Evolutionary conservation across 2,329 filamentous ascomycete species (phyloP).

Genomic region (Fusarium ambrosium): DNA sequence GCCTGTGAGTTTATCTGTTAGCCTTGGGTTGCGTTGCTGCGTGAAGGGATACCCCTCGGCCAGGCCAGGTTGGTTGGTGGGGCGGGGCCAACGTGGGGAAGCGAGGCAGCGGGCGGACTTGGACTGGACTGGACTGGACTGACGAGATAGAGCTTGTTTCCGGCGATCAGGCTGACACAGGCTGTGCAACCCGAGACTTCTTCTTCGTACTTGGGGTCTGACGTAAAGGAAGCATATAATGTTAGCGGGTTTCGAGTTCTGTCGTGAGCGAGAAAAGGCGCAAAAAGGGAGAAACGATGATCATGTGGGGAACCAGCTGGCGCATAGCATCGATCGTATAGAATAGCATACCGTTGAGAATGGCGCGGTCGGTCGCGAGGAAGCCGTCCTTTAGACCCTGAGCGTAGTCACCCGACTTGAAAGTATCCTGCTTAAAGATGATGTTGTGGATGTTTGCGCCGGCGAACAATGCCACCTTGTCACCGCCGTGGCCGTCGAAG

Average conservation of each 20-base stretch:
- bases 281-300: slow-evolving; percentile 2
- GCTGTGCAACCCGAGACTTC: slow-evolving; percentile 98
- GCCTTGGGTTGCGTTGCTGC: slow-evolving; percentile 17
- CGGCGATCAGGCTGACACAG: slow-evolving; percentile 88
- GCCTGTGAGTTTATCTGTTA: slow-evolving; percentile 69
- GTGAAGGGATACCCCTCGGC: slow-evolving; percentile 28
- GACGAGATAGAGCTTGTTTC: slow-evolving; percentile 95
- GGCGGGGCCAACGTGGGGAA: slow-evolving; percentile 30
- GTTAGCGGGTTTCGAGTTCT: slow-evolving; percentile 27
- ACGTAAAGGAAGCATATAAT: slow-evolving; percentile 15
- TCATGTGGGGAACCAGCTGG: slow-evolving; percentile 27
- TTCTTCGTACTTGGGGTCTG: slow-evolving; percentile 97
- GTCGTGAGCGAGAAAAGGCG: slow-evolving; percentile 1
- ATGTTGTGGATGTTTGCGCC: slow-evolving; percentile 96
- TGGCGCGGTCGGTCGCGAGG: slow-evolving; percentile 93
- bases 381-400: slow-evolving; percentile 98
- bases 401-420: slow-evolving; percentile 90
- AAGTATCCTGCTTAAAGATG: slow-evolving; percentile 93
- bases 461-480: slow-evolving; percentile 94
- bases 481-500: slow-evolving; percentile 96
- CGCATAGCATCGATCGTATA: slow-evolving; percentile 58
- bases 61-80: slow-evolving; percentile 15
- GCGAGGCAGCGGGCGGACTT: slow-evolving; percentile 49
- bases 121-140: slow-evolving; percentile 51
- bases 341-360: slow-evolving; percentile 77